Conservation (phyloP, 306 rosid species). For the Quercus berberidifolia region DNA sequence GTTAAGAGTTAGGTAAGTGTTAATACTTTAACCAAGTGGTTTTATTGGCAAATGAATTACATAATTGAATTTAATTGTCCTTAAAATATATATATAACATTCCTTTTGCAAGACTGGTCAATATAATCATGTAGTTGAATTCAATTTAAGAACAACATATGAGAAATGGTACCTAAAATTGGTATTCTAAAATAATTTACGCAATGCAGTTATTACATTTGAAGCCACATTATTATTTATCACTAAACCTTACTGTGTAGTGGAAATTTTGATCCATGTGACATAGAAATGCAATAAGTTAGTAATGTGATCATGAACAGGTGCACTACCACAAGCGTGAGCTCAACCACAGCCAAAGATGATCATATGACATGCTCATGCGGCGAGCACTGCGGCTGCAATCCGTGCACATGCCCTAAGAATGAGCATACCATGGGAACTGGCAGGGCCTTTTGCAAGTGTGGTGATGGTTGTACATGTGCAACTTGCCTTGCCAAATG, state of each 20-base stretch:
- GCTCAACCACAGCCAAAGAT: neutral
- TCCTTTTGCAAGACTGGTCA: too few species aligned
- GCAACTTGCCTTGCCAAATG: slow-evolving; percentile 38
- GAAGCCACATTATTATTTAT: neutral
- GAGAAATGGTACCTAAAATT: too few species aligned
- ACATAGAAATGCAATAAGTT: neutral
- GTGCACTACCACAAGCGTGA: neutral
- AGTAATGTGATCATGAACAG: slow-evolving; percentile 3
- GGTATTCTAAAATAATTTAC: too few species aligned
- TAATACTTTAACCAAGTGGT: too few species aligned
- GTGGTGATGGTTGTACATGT: slow-evolving; percentile 45
- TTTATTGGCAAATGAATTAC: too few species aligned
- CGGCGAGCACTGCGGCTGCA: slow-evolving; percentile 78
- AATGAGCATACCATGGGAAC: slow-evolving; percentile 26
- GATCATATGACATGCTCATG: slow-evolving; percentile 59
- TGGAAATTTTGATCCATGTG: neutral
- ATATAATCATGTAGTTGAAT: too few species aligned
- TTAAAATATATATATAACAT: too few species aligned
- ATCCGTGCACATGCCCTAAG: slow-evolving; percentile 63
- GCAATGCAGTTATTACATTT: neutral
- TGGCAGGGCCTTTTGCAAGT: slow-evolving; percentile 47
- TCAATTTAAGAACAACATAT: too few species aligned
- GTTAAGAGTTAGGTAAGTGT: too few species aligned
- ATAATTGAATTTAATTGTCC: too few species aligned
- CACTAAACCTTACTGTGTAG: neutral